phyloP scores from a whole-genome alignment of 768 basidiomycete species.

The Termitomyces sp. region DNA sequence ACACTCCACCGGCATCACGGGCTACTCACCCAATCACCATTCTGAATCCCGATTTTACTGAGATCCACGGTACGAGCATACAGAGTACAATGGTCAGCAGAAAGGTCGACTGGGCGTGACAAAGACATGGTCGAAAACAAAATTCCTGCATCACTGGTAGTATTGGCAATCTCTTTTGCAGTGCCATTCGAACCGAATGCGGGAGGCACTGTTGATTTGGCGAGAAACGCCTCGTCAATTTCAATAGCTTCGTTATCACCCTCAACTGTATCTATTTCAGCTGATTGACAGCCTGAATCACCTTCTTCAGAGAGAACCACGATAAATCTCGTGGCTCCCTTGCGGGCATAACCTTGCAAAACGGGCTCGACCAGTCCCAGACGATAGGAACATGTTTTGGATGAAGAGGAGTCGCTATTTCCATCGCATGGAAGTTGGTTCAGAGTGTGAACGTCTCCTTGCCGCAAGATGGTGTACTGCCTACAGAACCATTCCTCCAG shows the following conservation, averaged over 20 bases:
- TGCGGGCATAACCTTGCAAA: slow-evolving; percentile 56
- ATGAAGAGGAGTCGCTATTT: slow-evolving; percentile 7
- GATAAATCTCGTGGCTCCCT: slow-evolving; percentile 47
- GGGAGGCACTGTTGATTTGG: slow-evolving; percentile 36
- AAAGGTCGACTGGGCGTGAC: slow-evolving; percentile 21
- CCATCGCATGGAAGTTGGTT: slow-evolving; percentile 15
- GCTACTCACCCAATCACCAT: slow-evolving; percentile 69
- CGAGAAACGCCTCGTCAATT: slow-evolving; percentile 70
- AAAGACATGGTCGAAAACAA: slow-evolving; percentile 26
- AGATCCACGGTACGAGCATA: slow-evolving; percentile 63
- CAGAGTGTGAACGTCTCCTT: slow-evolving; percentile 35
- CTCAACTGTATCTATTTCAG: slow-evolving; percentile 11
- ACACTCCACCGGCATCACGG: neutral
- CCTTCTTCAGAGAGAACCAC: slow-evolving; percentile 29
- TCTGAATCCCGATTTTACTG: slow-evolving; percentile 56
- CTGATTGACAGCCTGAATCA: slow-evolving; percentile 9
- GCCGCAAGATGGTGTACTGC: slow-evolving; percentile 42
- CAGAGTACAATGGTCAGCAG: slow-evolving; percentile 48
- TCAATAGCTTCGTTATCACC: slow-evolving; percentile 44
- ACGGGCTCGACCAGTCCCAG: slow-evolving; percentile 66
- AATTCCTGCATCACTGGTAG: slow-evolving; percentile 5
- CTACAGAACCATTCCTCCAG: slow-evolving; percentile 40
- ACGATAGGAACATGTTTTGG: slow-evolving; percentile 30
- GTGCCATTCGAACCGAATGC: slow-evolving; percentile 15
- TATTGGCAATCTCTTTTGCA: slow-evolving; percentile 2